Evolutionary conservation across 441 rosid genomes (phyloP).

Genomic region (Adansonia rubrostipa): DNA sequence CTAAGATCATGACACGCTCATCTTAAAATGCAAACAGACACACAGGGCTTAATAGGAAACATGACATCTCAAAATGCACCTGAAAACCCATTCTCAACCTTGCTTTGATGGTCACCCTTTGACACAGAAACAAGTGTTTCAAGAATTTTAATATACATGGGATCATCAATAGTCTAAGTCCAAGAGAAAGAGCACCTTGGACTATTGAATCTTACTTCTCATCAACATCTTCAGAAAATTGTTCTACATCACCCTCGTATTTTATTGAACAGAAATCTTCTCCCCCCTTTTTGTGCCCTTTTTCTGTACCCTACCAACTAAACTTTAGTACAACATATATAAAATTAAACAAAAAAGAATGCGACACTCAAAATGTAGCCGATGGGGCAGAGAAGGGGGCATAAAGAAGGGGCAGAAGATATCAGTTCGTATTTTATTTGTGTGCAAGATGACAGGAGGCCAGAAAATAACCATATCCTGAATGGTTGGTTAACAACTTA

Average conservation of each 20-base stretch:
- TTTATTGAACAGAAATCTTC: no score
- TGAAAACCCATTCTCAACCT: neutral
- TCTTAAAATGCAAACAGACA: neutral
- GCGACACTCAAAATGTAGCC: no score
- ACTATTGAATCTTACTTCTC: neutral
- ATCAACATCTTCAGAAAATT: neutral
- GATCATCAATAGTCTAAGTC: neutral
- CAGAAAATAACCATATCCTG: neutral
- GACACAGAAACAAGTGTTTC: slow-evolving; percentile 3
- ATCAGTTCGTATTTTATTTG: no score
- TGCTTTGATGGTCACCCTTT: neutral
- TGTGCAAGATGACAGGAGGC: no score
- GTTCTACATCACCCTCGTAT: no score
- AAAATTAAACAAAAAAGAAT: no score
- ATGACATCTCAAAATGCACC: neutral
- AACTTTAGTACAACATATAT: no score
- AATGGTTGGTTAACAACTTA: neutral
- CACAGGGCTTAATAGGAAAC: neutral
- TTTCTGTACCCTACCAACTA: no score
- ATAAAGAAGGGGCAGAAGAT: no score
- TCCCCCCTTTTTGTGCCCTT: no score
- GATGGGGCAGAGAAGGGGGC: no score
- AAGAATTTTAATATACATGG: neutral
- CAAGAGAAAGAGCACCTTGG: neutral
- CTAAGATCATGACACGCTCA: neutral